Percentiles rank a stretch among this genome's conserved stretches.
Conservation (phyloP, 2,329 filamentous ascomycete genomes). For the Rhexocercosporidium sp. region DNA sequence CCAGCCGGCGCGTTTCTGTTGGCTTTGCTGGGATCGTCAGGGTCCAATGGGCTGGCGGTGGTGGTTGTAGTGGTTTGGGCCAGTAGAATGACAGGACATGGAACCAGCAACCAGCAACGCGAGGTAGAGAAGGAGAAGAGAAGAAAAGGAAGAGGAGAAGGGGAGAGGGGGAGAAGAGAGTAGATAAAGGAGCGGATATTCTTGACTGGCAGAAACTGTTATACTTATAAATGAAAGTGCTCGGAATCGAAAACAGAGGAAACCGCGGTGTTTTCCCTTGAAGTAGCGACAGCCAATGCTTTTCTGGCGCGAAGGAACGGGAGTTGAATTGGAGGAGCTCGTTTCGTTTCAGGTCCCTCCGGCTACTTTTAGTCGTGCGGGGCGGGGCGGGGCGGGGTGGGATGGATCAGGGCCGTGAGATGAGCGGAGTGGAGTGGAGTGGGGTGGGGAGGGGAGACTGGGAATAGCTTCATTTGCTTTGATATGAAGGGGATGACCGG, state of each 20-base stretch:
- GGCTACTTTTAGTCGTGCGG: not conserved
- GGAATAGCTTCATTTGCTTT: not conserved
- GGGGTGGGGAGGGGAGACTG: not conserved
- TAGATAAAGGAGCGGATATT: not conserved
- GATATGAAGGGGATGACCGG: not conserved
- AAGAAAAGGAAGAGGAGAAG: not conserved
- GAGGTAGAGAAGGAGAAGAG: not conserved
- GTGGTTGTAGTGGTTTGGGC: too few species aligned
- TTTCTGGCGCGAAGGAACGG: constrained; percentile 18
- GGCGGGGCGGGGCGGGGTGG: not conserved
- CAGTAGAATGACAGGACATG: too few species aligned
- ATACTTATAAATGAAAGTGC: too few species aligned
- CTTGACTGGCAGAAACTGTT: not conserved
- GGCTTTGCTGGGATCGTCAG: constrained; percentile 10
- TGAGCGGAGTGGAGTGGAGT: too few species aligned
- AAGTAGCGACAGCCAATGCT: constrained; percentile 18
- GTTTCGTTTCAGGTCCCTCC: constrained; percentile 20
- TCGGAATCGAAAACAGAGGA: not conserved
- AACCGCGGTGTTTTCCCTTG: constrained; percentile 1
- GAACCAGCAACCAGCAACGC: too few species aligned
- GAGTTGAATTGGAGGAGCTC: not conserved
- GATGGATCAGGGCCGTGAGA: not conserved
- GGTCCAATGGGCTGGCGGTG: not conserved
- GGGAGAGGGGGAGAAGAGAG: not conserved
- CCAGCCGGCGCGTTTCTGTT: constrained; percentile 8